phyloP scores from a whole-genome alignment of 2,329 filamentous ascomycete genomes.

The Colletotrichum melonis region DNA sequence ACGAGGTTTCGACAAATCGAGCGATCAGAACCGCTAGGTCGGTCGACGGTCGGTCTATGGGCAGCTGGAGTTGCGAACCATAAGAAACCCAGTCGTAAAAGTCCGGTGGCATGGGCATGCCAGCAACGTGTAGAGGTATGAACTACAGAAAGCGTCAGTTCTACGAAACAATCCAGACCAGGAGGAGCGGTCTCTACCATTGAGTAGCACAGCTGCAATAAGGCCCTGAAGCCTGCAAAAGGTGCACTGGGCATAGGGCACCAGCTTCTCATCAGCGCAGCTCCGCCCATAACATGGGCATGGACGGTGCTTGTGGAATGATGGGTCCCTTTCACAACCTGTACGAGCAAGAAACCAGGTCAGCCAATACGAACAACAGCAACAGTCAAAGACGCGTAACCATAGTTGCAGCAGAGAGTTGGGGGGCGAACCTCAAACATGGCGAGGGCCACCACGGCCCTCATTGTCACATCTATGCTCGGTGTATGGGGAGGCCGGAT shows the following conservation, averaged over 20 bases:
- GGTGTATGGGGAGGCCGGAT: conserved; percentile 48
- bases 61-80: conserved; percentile 47
- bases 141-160: conserved; percentile 48
- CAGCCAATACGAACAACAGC: conserved; percentile 31
- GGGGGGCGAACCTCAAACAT: conserved; percentile 66
- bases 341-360: conserved; percentile 6
- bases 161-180: not conserved
- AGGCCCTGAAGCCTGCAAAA: conserved; percentile 60
- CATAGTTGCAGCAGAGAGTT: not conserved
- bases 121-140: conserved; percentile 55
- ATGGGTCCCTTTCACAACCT: conserved; percentile 60
- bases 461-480: conserved; percentile 58
- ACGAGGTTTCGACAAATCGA: conserved; percentile 53
- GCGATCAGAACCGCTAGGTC: conserved; percentile 55
- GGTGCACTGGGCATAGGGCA: conserved; percentile 51
- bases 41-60: conserved; percentile 51
- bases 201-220: conserved; percentile 67
- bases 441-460: conserved; percentile 67
- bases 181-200: conserved; percentile 53
- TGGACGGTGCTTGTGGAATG: conserved; percentile 62
- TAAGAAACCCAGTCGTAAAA: conserved; percentile 57
- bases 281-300: conserved; percentile 69
- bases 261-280: conserved; percentile 65
- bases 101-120: conserved; percentile 51
- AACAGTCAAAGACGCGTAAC: not conserved